Percentiles rank a stretch among this genome's conserved stretches.
Evolutionary conservation across 768 basidiomycete species (phyloP).

Genomic region (Leccinum longicurvipes): DNA sequence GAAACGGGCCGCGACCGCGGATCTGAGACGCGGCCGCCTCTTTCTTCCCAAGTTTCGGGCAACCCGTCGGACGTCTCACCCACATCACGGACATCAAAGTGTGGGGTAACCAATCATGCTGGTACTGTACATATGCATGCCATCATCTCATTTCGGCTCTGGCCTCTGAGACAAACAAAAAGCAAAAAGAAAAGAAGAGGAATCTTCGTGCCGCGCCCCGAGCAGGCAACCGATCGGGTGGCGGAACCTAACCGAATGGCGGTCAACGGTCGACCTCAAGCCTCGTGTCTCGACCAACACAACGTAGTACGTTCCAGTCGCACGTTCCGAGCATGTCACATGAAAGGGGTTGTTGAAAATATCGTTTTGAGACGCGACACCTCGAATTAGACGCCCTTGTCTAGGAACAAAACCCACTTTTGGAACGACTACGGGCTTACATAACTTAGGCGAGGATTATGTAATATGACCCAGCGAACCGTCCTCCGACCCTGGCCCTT

Average conservation of each 20-base stretch:
- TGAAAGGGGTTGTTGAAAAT: background rate
- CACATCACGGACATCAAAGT: conserved; percentile 10
- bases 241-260: background rate
- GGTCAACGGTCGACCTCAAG: background rate
- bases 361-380: background rate
- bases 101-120: conserved; percentile 15
- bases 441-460: too few relatives aligned
- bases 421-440: conserved; percentile 35
- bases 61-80: background rate
- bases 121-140: background rate
- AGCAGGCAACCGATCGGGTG: conserved; percentile 4
- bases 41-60: background rate
- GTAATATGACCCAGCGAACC: too few relatives aligned
- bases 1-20: background rate
- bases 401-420: conserved; percentile 37
- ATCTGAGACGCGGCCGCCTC: conserved; percentile 20
- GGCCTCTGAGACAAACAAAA: background rate
- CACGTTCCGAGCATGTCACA: conserved; percentile 38
- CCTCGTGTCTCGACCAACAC: background rate
- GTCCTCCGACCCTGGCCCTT: too few relatives aligned
- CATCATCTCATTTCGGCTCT: conserved; percentile 2
- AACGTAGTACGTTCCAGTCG: conserved; percentile 29
- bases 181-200: background rate
- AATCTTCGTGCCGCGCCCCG: background rate
- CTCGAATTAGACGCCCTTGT: too few relatives aligned